phyloP scores from a whole-genome alignment of 768 basidiomycete genomes.

The Lactarius trivialis region DNA sequence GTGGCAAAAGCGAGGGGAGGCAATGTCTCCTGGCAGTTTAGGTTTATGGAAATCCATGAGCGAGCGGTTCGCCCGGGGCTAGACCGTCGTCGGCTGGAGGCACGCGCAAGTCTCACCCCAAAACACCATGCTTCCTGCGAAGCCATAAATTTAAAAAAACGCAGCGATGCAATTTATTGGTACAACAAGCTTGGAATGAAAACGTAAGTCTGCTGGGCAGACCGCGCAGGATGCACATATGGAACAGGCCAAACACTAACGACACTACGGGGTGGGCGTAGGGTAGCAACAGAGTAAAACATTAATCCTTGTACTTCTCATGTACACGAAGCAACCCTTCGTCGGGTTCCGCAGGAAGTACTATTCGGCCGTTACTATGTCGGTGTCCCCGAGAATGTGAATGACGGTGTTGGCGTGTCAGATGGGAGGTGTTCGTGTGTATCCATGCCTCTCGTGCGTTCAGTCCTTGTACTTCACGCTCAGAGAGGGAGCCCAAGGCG shows the following conservation, averaged over 20 bases:
- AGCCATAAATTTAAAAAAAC: not conserved
- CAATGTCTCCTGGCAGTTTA: not conserved
- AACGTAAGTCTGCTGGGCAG: not conserved
- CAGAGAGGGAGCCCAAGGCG: constrained; percentile 48
- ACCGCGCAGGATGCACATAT: not conserved
- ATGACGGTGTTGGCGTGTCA: constrained; percentile 27
- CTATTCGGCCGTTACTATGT: constrained; percentile 23
- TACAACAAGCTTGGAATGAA: constrained; percentile 14
- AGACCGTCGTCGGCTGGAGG: constrained; percentile 8
- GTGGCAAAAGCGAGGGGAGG: not conserved
- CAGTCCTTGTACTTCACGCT: constrained; percentile 43
- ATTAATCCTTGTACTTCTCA: constrained; percentile 22
- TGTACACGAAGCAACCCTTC: constrained; percentile 40
- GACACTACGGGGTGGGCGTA: not conserved
- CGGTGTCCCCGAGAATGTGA: constrained; percentile 23
- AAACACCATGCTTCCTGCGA: not conserved
- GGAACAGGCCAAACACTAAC: not conserved
- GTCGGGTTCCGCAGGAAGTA: constrained; percentile 38
- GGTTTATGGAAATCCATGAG: not conserved
- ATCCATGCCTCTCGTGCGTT: constrained; percentile 66
- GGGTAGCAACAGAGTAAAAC: not conserved
- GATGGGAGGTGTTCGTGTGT: constrained; percentile 23
- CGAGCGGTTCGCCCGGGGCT: not conserved
- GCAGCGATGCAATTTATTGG: constrained; percentile 12
- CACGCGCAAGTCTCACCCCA: not conserved